Evolutionary conservation across 345 rosid genomes (phyloP), one percentile per base, ranked within the genome.

Genomic region (Pseudoturritis turrita): DNA sequence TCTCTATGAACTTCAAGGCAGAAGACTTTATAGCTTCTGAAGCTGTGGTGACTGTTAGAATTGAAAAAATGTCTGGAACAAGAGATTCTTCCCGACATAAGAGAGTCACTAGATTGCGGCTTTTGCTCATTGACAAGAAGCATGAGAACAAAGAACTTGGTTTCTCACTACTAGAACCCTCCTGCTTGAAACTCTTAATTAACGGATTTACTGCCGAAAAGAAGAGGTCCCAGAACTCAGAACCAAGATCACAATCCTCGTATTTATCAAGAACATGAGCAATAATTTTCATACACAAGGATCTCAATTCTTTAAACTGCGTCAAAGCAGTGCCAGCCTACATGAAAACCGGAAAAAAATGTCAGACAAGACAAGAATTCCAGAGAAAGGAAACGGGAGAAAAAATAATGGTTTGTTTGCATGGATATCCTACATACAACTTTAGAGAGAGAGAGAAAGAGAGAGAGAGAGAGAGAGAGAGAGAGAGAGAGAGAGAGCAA

Each of bases 141-240:
- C 94, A 88, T 44, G 88, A 88, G 74, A 95, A 89, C 72, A 95
- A 77, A 15, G 98, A 86, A 77, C 97, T 95, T 40, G 96, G 91
- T 81, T 84, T 95, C 84, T 88, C 89, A 51, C 99, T 95, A 70
- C 97, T 95, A 67, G 98, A 86, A 70, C 98, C 93, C 75, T 89
- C 96, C 69, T 85, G 87, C 88, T 87, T 89, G 81, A 95, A 91
- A 72, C 81, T 83, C 74, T 83, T 73, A 61, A 89, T 81, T 77
- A 91, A 81, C 17, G 94, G 83, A 78, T 85, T 83, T 41, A 88
- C 84, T 5, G 96, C 89, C 49, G 44, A 56, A 77, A 95, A 95
- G 87, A 89, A 88, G 53, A 91, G 80, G 78, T 89, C 85, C 99
- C 98, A 95, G 75, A 88, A 88, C 55, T 87, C 90, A 31, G 72